A percentile compares a stretch with the other conserved stretches of the same genome.
These are phyloP conservation scores for Hamamelis virginiana DNA, from an alignment of 164 flowering plant species.

Conservation along the genomic window DNA sequence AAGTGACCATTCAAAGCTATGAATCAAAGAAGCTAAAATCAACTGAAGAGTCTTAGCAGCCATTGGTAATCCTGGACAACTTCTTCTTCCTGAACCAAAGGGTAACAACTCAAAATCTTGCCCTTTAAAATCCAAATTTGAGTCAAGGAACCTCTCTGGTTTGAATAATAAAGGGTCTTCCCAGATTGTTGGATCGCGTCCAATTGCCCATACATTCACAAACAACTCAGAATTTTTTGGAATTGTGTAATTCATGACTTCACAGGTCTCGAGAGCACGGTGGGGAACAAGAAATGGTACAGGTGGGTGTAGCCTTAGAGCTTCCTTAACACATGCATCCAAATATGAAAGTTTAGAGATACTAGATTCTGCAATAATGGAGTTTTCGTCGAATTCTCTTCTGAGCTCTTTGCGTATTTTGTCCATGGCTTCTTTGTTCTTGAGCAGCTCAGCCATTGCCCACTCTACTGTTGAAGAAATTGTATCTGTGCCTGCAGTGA, in stretches of 20 bases:
- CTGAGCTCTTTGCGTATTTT: not conserved
- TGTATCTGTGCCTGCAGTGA: constrained; percentile 28
- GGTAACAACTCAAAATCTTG: too few species aligned
- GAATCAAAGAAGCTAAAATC: too few species aligned
- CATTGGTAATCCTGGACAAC: constrained; percentile 2
- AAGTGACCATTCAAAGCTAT: constrained; percentile 1
- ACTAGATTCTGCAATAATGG: constrained; percentile 19
- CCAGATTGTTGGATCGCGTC: constrained; percentile 26
- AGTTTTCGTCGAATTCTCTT: constrained; percentile 2
- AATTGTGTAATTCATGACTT: constrained; percentile 23
- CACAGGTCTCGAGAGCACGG: constrained; percentile 16
- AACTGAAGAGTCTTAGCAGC: not conserved
- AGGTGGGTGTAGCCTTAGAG: constrained; percentile 29
- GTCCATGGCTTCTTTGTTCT: constrained; percentile 11
- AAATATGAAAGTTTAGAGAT: constrained; percentile 18
- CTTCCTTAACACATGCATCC: constrained; percentile 25
- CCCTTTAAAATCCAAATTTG: constrained; percentile 23
- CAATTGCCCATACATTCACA: constrained; percentile 32
- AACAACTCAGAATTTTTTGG: constrained; percentile 25
- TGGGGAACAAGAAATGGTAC: constrained; percentile 27
- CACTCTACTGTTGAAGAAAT: constrained; percentile 27
- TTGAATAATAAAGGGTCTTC: constrained; percentile 20
- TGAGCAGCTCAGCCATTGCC: constrained; percentile 18
- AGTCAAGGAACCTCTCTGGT: constrained; percentile 27
- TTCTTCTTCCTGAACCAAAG: constrained; percentile 12